These are phyloP conservation scores for Aureobasidium sp. DNA, from an alignment of 2,329 filamentous ascomycete species.

Conservation along the genomic window DNA sequence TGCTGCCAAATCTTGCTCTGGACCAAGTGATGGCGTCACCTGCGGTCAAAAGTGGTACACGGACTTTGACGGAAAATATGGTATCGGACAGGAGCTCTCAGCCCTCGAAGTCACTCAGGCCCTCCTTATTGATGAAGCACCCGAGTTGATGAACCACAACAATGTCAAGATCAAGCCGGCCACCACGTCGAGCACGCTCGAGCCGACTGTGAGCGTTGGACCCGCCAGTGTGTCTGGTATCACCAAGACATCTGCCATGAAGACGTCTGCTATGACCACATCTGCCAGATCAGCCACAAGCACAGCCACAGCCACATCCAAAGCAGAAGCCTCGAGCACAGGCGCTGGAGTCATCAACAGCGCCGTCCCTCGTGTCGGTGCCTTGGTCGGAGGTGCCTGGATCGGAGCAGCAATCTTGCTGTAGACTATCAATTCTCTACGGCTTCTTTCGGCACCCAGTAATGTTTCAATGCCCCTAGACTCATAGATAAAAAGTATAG, in stretches of 20 bases:
- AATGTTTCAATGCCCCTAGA: neutral
- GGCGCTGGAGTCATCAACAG: neutral
- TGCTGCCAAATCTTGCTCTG: conserved; percentile 39
- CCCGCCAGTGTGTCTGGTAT: conserved; percentile 5
- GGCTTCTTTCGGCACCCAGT: neutral
- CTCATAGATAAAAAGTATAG: neutral
- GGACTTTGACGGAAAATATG: conserved; percentile 35
- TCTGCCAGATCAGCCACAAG: neutral
- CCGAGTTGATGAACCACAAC: neutral
- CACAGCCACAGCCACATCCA: neutral
- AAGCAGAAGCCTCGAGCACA: neutral
- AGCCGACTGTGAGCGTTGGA: conserved; percentile 4
- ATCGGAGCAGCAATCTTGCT: conserved; percentile 7
- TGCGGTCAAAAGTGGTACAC: conserved; percentile 43
- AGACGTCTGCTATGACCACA: neutral
- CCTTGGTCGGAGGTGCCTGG: neutral
- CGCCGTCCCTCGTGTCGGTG: neutral
- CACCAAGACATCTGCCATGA: neutral
- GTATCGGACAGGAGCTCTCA: conserved; percentile 39
- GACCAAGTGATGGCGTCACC: conserved; percentile 32
- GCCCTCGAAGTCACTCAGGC: conserved; percentile 41
- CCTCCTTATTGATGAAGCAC: conserved; percentile 26
- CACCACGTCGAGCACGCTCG: neutral
- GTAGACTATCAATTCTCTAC: neutral
- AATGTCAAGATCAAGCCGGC: conserved; percentile 10